Evolutionary conservation across 83 land plant species (phyloP), one percentile per base, ranked within the genome.

Genomic region (Isoetes engelmannii): DNA sequence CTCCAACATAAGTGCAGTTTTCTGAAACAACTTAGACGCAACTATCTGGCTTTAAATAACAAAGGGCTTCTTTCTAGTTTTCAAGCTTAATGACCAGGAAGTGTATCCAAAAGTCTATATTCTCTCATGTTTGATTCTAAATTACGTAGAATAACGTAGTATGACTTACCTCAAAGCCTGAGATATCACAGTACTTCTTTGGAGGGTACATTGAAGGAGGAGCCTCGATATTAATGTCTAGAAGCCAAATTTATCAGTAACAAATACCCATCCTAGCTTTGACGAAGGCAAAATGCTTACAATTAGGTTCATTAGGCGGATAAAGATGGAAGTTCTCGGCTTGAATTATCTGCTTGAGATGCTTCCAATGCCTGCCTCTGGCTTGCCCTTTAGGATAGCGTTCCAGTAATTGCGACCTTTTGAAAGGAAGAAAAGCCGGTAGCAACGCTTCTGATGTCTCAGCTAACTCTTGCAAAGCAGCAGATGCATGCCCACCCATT

Each of bases 311-410:
- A 57, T 86, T 76, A 0, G 84, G 78, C 61, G 87, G 83, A 74
- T 76, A 83, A 37, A 81, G 59, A 21, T 80, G 81, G 67, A 81
- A 90, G 72, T 84, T 92, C 69, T 92, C 98, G 42, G 98, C 96
- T 61, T 90, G 96, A 61, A 92, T 61, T 5, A 92, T 87, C 71
- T 92, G 98, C 85, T 92, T 92, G 46, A 92, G 80, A 72, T 92
- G 98, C 79, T 90, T 92, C 98, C 98, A 92, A 62, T 88, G 89
- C 49, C 95, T 80, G 56, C 84, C 85, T 60, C 88, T 82, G 1
- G 92, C 47, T 61, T 90, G 89, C 12, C 98, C 96, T 71, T 90
- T 90, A 3, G 98, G 98, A 67, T 89, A 92, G 70, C 87, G 89
- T 10, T 92, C 98, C 45, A 84, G 50, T 75, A 82, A 74, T 59